Evolutionary conservation across 805 yeast genomes (phyloP).

Genomic region (Candida multigemmis): DNA sequence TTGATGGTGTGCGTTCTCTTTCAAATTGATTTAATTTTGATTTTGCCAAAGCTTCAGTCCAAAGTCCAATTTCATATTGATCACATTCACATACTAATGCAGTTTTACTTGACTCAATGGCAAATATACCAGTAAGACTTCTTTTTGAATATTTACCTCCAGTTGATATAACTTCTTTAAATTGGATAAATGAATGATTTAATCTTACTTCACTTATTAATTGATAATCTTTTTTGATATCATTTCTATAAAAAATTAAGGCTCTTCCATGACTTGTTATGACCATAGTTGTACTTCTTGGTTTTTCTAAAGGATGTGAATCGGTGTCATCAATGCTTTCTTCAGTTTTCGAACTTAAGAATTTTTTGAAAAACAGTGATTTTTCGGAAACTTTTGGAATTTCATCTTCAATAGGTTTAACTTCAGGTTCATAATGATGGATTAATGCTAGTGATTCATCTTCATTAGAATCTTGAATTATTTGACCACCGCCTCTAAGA

Average conservation of each 20-base stretch:
- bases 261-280: slow-evolving; percentile 59
- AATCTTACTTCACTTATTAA: slow-evolving; percentile 47
- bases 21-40: slow-evolving; percentile 42
- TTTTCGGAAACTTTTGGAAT: slow-evolving; percentile 1
- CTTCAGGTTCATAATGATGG: slow-evolving; percentile 31
- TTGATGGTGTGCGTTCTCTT: slow-evolving; percentile 9
- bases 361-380: slow-evolving; percentile 1
- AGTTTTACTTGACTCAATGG: slow-evolving; percentile 44
- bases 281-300: slow-evolving; percentile 41
- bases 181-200: slow-evolving; percentile 39
- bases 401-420: no score
- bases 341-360: slow-evolving; percentile 6
- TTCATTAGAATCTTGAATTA: slow-evolving; percentile 15
- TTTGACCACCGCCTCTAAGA: background rate
- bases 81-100: slow-evolving; percentile 52
- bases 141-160: slow-evolving; percentile 17
- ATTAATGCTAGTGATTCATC: slow-evolving; percentile 60
- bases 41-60: slow-evolving; percentile 50
- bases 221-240: slow-evolving; percentile 32
- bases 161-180: slow-evolving; percentile 49
- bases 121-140: slow-evolving; percentile 41
- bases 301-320: slow-evolving; percentile 23
- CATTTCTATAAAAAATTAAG: slow-evolving; percentile 40
- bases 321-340: slow-evolving; percentile 6
- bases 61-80: slow-evolving; percentile 38